Evolutionary conservation across 23 red algal genomes (phyloP), one percentile per base, ranked within the genome.

Genomic region (Gracilariopsis chorda): DNA sequence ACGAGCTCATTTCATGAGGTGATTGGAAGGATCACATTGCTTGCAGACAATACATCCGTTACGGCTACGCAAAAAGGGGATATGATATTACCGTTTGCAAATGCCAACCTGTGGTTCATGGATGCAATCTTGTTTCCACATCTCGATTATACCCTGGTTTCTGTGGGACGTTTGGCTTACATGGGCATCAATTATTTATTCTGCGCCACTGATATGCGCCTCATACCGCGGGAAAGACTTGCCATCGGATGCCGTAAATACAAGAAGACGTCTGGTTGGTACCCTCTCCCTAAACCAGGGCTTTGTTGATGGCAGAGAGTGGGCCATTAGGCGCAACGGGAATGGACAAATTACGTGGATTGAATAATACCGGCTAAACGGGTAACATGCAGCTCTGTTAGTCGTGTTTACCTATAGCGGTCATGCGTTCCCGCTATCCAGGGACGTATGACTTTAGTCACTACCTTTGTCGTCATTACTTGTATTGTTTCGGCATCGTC

Each of bases 31-130:
- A 59, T 39, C 9, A 65, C 64, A 25, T 6, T 61, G 79, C 42
- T 84, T 20, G 79, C 79, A 1, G 79, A 84, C 32, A 84, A 84
- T 7, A 63, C 79, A 64, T 62, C 48, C 14, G 79, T 84, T 17
- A 7, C 30, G n/a, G 52, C 79, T 61, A 63, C 79, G 7, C 52
- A 63, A 28, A n/a, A 24, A 17, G 53, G 79, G 40, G 35, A 84
- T 25, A n/a, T 84, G 60, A 58, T 84, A 19, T 3, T 84, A 4
- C 53, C 79, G 40, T 68, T 68, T 36, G 52, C 39, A 25, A 63
- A 84, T 48, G 55, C 37, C 34, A 47, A 84, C 51, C 10, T 37
- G 40, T 21, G 79, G 21, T 45, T 84, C 16, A 36, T 14, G 19
- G 58, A 84, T 68, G 53, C 53, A 43, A 17, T 84, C 5, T 7